Evolutionary conservation across 768 basidiomycete genomes (phyloP).

Genomic region (Phaeolepiota aurea): DNA sequence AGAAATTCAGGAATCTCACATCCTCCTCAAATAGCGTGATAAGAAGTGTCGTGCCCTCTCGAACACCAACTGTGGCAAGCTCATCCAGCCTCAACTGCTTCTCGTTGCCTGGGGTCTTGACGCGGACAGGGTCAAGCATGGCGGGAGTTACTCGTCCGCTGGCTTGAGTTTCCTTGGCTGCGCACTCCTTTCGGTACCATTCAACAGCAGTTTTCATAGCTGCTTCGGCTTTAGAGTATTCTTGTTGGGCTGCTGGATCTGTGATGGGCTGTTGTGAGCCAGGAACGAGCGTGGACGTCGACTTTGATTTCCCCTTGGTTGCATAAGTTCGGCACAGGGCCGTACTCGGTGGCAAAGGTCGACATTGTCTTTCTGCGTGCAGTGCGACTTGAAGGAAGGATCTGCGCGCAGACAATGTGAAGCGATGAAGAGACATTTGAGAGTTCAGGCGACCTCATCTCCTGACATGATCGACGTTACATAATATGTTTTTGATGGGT

Average conservation of each 20-base stretch:
- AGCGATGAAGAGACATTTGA: background rate
- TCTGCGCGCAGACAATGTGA: background rate
- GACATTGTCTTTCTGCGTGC: background rate
- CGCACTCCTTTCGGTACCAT: conserved; percentile 71
- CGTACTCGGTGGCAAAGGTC: background rate
- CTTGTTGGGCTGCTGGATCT: conserved; percentile 42
- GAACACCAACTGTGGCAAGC: conserved; percentile 72
- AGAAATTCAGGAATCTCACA: conserved; percentile 34
- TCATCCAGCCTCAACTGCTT: conserved; percentile 48
- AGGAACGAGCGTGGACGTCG: conserved; percentile 56
- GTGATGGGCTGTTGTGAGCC: conserved; percentile 57
- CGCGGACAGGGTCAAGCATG: conserved; percentile 60
- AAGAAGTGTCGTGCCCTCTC: conserved; percentile 66
- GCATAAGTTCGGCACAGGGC: background rate
- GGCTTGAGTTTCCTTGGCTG: conserved; percentile 62
- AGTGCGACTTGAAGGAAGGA: background rate
- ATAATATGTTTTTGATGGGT: background rate
- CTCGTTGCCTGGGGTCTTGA: conserved; percentile 36
- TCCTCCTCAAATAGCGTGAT: conserved; percentile 74
- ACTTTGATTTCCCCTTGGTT: conserved; percentile 9
- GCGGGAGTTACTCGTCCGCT: conserved; percentile 71
- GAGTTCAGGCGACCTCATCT: background rate
- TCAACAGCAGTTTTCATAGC: conserved; percentile 62
- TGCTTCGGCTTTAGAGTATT: conserved; percentile 54
- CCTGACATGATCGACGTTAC: background rate